phyloP scores from a whole-genome alignment of 495 filamentous ascomycete genomes.

The Xylaria acuta region DNA sequence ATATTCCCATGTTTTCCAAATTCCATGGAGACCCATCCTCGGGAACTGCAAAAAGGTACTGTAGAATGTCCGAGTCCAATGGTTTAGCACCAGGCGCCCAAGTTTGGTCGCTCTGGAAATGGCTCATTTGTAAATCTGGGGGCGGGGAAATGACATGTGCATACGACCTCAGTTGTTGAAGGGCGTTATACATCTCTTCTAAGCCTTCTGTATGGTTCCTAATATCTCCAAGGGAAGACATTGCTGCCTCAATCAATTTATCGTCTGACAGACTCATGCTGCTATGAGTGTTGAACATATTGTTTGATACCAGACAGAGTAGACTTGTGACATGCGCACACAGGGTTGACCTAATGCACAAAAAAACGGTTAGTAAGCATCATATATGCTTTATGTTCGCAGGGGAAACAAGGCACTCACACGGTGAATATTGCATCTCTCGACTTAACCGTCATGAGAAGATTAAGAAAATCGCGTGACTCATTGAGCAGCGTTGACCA shows the following conservation, averaged over 20 bases:
- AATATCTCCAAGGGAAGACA: neutral
- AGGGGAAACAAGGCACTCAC: neutral
- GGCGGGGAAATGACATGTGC: neutral
- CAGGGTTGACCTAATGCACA: neutral
- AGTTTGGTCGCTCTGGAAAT: neutral
- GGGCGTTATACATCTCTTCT: neutral
- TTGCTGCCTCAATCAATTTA: neutral
- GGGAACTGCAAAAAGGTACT: neutral
- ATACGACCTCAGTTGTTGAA: conserved; percentile 10
- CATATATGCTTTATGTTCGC: neutral
- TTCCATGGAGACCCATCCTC: neutral
- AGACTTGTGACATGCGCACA: conserved; percentile 10
- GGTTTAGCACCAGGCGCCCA: neutral
- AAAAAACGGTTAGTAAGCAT: neutral
- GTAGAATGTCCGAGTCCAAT: neutral
- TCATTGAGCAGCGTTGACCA: neutral
- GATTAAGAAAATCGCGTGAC: conserved; percentile 12
- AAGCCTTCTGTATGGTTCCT: neutral
- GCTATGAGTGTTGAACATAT: neutral
- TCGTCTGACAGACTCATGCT: neutral
- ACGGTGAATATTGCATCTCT: conserved; percentile 19
- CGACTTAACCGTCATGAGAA: neutral
- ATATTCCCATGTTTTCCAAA: neutral
- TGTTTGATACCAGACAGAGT: neutral
- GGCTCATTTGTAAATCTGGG: neutral